phyloP scores from a whole-genome alignment of 805 yeast genomes.

The Lipomyces sp. region DNA sequence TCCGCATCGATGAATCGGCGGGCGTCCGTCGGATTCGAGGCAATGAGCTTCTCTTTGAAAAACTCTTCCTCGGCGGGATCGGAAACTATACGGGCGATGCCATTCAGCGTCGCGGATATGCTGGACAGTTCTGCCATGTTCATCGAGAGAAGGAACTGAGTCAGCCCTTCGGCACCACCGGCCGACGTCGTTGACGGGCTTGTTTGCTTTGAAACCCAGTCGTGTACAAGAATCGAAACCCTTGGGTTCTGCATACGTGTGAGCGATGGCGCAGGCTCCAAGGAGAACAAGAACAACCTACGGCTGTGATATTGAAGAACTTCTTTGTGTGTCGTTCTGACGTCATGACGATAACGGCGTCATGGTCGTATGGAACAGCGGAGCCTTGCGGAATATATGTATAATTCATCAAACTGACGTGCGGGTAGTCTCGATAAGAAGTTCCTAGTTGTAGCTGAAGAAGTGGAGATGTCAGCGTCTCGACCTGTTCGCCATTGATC shows the following conservation, averaged over 20 bases:
- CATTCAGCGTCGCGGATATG: conserved; percentile 77
- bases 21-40: conserved; percentile 62
- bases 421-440: conserved; percentile 68
- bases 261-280: not conserved
- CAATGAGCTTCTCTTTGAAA: conserved; percentile 59
- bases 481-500: not conserved
- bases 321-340: conserved; percentile 71
- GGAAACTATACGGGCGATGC: conserved; percentile 58
- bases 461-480: not conserved
- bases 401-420: conserved; percentile 89
- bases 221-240: conserved; percentile 83
- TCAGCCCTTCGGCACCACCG: conserved; percentile 38
- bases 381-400: conserved; percentile 50
- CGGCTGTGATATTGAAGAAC: conserved; percentile 56
- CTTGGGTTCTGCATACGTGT: conserved; percentile 52
- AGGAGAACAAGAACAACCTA: not conserved
- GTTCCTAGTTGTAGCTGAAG: conserved; percentile 76
- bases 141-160: conserved; percentile 65
- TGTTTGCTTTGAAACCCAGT: conserved; percentile 65
- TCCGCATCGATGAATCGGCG: conserved; percentile 62
- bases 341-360: conserved; percentile 62
- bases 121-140: conserved; percentile 78
- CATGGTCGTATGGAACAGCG: conserved; percentile 39
- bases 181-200: conserved; percentile 1
- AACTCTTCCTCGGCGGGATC: conserved; percentile 52